phyloP scores from a whole-genome alignment of 306 rosid species.

The Gastrolobium villosum region DNA sequence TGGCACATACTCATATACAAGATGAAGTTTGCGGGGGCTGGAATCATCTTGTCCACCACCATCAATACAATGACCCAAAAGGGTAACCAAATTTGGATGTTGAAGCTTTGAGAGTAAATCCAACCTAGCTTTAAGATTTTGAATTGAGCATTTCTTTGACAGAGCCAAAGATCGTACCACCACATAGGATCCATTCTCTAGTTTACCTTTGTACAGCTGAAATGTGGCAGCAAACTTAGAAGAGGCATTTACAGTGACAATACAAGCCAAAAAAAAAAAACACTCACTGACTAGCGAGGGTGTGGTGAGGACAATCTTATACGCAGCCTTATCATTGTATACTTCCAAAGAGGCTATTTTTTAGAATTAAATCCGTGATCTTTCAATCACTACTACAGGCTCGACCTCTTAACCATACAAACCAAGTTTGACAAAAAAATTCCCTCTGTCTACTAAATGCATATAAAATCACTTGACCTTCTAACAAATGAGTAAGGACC shows the following conservation, averaged over 20 bases:
- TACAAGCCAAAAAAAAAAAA: background rate
- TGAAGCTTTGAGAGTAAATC: constrained; percentile 86
- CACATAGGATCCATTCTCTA: constrained; percentile 74
- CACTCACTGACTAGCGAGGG: no score
- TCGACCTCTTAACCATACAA: background rate
- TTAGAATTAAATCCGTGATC: no score
- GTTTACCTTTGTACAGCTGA: constrained; percentile 78
- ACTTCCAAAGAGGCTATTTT: no score
- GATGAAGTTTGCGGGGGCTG: constrained; percentile 60
- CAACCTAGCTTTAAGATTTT: constrained; percentile 72
- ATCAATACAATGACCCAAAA: constrained; percentile 81
- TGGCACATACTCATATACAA: constrained; percentile 73
- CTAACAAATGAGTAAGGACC: background rate
- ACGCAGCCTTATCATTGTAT: no score
- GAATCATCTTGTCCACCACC: constrained; percentile 63
- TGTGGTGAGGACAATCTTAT: no score
- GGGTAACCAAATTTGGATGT: constrained; percentile 83
- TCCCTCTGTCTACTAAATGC: background rate
- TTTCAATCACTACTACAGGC: no score
- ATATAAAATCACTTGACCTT: background rate
- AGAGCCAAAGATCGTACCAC: constrained; percentile 66
- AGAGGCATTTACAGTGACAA: constrained; percentile 7
- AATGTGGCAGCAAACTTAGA: constrained; percentile 26
- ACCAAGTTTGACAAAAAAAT: background rate
- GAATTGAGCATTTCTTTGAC: constrained; percentile 69